These are phyloP conservation scores for Colletotrichum salicis DNA, from an alignment of 2,329 filamentous ascomycete species.

Conservation along the genomic window DNA sequence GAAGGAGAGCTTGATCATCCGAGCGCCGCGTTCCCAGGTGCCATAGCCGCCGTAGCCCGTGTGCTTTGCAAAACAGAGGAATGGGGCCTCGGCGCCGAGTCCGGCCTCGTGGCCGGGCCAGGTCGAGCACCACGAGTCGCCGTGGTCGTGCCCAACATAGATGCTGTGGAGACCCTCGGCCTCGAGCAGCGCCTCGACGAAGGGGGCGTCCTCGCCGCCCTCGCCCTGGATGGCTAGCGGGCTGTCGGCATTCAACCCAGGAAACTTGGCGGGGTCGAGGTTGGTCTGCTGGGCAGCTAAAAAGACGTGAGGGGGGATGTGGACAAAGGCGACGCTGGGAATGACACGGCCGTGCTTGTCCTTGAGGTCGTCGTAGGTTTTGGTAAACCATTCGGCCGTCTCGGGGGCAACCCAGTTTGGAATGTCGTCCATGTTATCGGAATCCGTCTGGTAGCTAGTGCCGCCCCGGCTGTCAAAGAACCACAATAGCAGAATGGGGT, in stretches of 20 bases:
- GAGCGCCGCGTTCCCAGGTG: conserved; percentile 68
- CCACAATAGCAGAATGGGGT: conserved; percentile 58
- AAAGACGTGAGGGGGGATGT: conserved; percentile 36
- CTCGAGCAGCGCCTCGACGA: conserved; percentile 61
- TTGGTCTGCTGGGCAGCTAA: conserved; percentile 33
- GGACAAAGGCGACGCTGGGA: conserved; percentile 37
- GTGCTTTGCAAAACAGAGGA: conserved; percentile 70
- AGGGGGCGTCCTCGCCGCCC: conserved; percentile 55
- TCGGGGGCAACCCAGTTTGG: conserved; percentile 57
- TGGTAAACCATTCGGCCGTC: conserved; percentile 57
- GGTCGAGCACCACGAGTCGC: conserved; percentile 55
- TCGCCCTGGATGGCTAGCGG: conserved; percentile 45
- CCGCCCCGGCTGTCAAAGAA: conserved; percentile 67
- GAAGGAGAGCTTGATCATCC: conserved; percentile 43
- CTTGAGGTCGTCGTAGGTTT: conserved; percentile 41
- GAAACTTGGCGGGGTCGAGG: conserved; percentile 48
- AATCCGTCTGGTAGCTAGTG: conserved; percentile 46
- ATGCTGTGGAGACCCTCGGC: conserved; percentile 59
- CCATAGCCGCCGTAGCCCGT: conserved; percentile 78
- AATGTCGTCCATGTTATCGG: conserved; percentile 40
- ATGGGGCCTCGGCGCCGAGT: conserved; percentile 47
- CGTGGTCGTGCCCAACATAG: conserved; percentile 69
- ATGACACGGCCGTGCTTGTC: conserved; percentile 35
- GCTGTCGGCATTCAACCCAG: conserved; percentile 41
- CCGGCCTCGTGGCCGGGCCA: conserved; percentile 39